Evolutionary conservation across 208 protist genomes (phyloP), one percentile per base, ranked within the genome.

Genomic region (Leishmania tarentolae): DNA sequence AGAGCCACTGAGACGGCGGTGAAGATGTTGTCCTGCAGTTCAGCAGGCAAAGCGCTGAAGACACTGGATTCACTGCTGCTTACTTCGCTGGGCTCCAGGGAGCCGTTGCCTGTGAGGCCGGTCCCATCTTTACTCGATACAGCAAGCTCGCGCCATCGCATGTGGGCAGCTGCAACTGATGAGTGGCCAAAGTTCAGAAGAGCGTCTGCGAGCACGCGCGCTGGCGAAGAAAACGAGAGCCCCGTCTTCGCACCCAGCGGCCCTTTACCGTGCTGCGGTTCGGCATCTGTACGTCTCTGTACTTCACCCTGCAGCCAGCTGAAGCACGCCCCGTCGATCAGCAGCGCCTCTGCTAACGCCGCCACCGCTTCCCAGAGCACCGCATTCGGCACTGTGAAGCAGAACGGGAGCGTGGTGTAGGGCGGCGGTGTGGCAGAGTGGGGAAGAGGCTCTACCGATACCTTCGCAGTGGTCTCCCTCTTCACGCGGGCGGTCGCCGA

Each of bases 321-420:
- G 21, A 70, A 77, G 59, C 68, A 79, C 28, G 46, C 15, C 2
- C 85, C 85, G 50, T 79, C 85, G 31, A 79, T 59, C 37, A 88
- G 78, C 35, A 81, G 42, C 17, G 80, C 59, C 75, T 88, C 81
- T 13, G 79, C 85, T 11, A 88, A 53, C 13, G 78, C 70, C 4
- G 85, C 85, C 69, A 81, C 85, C 3, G 80, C 78, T 31, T 84
- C 81, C 76, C 81, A 84, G 31, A 84, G 70, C 15, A 80, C 46
- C 21, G 53, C 50, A 57, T 84, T 80, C 15, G 81, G 50, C 13
- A 84, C 11, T 17, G 52, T 78, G 15, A 80, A 70, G 37, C 68
- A 73, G 15, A 75, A 56, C 15, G 46, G 70, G 46, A 9, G 70
- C n/a, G 46, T 46, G n/a, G 70, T 24, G 70, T 37, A 28, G 15